Evolutionary conservation across 306 rosid species (phyloP).

Genomic region (Benincasa hispida): DNA sequence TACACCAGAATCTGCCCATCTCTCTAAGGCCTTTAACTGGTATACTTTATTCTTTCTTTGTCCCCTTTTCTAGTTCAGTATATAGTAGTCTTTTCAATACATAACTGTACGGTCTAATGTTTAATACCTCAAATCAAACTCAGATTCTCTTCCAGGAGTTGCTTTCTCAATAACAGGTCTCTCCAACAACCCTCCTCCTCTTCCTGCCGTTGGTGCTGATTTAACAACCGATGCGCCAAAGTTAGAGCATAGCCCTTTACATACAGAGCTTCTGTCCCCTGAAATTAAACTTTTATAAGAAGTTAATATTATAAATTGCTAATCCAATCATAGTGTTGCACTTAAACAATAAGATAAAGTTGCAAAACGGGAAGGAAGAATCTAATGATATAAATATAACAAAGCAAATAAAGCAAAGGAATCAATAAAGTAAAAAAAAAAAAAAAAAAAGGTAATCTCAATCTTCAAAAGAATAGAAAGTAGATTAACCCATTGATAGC

Average conservation of each 20-base stretch:
- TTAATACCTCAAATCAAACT: conserved; percentile 52
- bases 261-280: conserved; percentile 46
- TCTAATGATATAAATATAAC: not conserved
- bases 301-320: not conserved
- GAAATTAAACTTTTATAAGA: conserved; percentile 15
- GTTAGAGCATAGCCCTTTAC: conserved; percentile 44
- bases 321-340: not conserved
- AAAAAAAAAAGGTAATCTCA: not conserved
- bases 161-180: conserved; percentile 74
- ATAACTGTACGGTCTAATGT: conserved; percentile 4
- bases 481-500: not conserved
- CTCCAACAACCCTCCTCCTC: conserved; percentile 78
- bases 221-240: conserved; percentile 35
- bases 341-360: not conserved
- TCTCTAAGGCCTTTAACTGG: conserved; percentile 5
- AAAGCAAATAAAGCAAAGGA: not conserved
- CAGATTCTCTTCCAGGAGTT: conserved; percentile 68
- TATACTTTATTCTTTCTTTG: conserved; percentile 6
- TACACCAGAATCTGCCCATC: conserved; percentile 6
- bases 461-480: conserved; percentile 1
- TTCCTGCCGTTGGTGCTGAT: conserved; percentile 34
- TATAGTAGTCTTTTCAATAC: conserved; percentile 4
- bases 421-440: not conserved
- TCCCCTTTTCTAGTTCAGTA: conserved; percentile 6
- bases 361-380: not conserved